These are phyloP conservation scores for Trematosphaeria pertusa DNA, from an alignment of 2,329 filamentous ascomycete genomes.

Conservation along the genomic window DNA sequence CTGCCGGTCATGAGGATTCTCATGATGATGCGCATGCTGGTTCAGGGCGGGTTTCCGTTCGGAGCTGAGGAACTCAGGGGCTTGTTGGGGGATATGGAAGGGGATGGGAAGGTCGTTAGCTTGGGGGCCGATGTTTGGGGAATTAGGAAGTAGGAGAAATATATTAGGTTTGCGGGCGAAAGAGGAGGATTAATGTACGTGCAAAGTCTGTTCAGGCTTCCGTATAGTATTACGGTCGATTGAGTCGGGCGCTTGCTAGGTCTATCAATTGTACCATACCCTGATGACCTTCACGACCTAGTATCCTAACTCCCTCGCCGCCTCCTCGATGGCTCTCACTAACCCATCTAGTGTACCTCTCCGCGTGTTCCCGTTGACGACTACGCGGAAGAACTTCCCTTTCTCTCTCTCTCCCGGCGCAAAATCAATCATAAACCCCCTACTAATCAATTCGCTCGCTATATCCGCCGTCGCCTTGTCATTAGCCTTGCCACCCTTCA, in stretches of 20 bases:
- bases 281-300: too few relatives aligned
- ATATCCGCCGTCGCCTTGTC: constrained; percentile 63
- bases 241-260: too few relatives aligned
- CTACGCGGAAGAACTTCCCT: constrained; percentile 72
- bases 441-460: constrained; percentile 59
- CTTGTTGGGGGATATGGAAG: constrained; percentile 76
- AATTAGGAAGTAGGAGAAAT: constrained; percentile 29
- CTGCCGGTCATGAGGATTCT: constrained; percentile 83
- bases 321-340: constrained; percentile 63
- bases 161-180: too few relatives aligned
- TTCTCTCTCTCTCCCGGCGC: constrained; percentile 65
- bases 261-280: too few relatives aligned
- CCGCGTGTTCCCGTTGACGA: constrained; percentile 69
- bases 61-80: constrained; percentile 86
- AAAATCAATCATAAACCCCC: constrained; percentile 75
- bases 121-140: constrained; percentile 44
- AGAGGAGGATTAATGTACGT: too few relatives aligned
- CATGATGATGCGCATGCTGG: constrained; percentile 95
- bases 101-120: constrained; percentile 34
- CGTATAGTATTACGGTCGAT: too few relatives aligned
- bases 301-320: constrained; percentile 43
- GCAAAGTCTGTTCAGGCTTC: too few relatives aligned
- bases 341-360: constrained; percentile 68
- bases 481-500: constrained; percentile 59
- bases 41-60: constrained; percentile 87